These are phyloP conservation scores for Mycena leptocephala DNA, from an alignment of 768 basidiomycete genomes.

Conservation along the genomic window DNA sequence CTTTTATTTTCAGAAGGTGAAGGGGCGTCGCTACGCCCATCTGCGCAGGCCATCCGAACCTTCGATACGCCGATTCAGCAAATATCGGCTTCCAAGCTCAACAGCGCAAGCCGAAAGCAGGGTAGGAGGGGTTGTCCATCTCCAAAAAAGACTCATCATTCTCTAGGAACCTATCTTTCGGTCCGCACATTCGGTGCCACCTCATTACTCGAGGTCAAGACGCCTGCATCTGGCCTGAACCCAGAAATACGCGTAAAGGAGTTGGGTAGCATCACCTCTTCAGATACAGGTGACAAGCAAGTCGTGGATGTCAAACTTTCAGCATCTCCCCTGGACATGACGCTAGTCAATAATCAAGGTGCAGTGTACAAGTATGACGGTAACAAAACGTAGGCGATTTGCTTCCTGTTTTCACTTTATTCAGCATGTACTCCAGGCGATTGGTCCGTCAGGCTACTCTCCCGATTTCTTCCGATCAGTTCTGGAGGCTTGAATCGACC, in stretches of 20 bases:
- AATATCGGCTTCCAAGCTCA: constrained; percentile 56
- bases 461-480: constrained; percentile 35
- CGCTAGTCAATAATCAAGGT: constrained; percentile 68
- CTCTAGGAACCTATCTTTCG: constrained; percentile 51
- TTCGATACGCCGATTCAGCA: constrained; percentile 84
- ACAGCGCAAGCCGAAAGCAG: not conserved
- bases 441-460: constrained; percentile 18
- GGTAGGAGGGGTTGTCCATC: not conserved
- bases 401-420: not conserved
- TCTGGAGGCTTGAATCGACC: constrained; percentile 70
- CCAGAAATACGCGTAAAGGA: constrained; percentile 44
- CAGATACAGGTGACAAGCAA: constrained; percentile 57
- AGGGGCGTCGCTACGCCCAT: constrained; percentile 56
- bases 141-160: not conserved
- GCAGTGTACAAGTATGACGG: constrained; percentile 63
- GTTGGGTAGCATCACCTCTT: constrained; percentile 55
- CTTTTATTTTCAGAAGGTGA: constrained; percentile 48
- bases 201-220: constrained; percentile 55
- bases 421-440: constrained; percentile 39
- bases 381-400: constrained; percentile 59
- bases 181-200: constrained; percentile 66
- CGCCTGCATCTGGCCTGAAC: constrained; percentile 3
- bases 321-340: constrained; percentile 45
- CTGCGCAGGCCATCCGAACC: constrained; percentile 55
- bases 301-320: constrained; percentile 66